These are phyloP conservation scores for Vicia faba DNA, from an alignment of 306 rosid genomes.

Conservation along the genomic window DNA sequence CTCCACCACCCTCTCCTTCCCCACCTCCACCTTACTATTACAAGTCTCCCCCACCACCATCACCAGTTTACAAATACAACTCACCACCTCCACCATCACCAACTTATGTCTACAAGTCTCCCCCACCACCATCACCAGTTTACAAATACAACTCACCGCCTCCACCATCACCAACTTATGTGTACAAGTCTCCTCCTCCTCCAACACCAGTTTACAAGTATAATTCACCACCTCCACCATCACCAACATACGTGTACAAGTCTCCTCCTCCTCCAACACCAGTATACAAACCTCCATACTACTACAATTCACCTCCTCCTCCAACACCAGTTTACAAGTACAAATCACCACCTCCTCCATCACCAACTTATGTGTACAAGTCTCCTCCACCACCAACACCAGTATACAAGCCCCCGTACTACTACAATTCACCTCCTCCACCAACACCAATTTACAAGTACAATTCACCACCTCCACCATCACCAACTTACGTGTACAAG, in stretches of 20 bases:
- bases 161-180: conserved; percentile 40
- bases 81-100: conserved; percentile 68
- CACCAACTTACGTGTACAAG: not conserved
- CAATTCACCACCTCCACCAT: conserved; percentile 42
- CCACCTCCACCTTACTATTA: conserved; percentile 37
- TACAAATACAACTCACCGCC: conserved; percentile 48
- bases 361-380: conserved; percentile 39
- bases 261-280: conserved; percentile 48
- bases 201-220: conserved; percentile 36
- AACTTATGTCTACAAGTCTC: not conserved
- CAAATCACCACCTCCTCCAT: conserved; percentile 48
- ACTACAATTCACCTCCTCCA: conserved; percentile 48
- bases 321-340: conserved; percentile 17
- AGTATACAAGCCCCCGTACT: conserved; percentile 7
- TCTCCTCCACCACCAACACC: conserved; percentile 36
- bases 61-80: conserved; percentile 41
- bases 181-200: conserved; percentile 13
- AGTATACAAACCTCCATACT: no score
- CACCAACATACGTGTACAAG: not conserved
- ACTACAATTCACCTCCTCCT: conserved; percentile 15
- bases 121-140: conserved; percentile 36
- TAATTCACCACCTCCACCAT: conserved; percentile 35
- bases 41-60: conserved; percentile 52
- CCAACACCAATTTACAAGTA: conserved; percentile 31
- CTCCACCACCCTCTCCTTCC: conserved; percentile 46